Base-by-base conservation (phyloP, 2,329 filamentous ascomycete genomes). In the Colletotrichum tofieldiae region DNA sequence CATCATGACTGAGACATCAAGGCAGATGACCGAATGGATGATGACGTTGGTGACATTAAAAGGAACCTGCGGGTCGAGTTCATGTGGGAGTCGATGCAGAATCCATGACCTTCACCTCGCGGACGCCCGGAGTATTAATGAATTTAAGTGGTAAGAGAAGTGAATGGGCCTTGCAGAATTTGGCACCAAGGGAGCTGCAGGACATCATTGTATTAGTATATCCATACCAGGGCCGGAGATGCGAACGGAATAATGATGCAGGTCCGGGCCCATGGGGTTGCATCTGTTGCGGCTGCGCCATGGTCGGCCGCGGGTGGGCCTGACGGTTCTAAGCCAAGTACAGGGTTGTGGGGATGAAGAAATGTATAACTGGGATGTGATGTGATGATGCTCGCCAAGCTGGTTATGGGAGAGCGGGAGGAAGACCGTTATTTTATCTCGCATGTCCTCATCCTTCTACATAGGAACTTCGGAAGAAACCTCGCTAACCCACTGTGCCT, bases 201-300 rank as follows among this genome's bases (percentile, higher is more conserved):
- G 49, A 67, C 63, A 37, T 71, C 35, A 52, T 61, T 69, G 65
- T 56, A 55, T 65, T 39, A 16, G 60, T 26, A 58, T 39, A 41
- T 37, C 60, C 45, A 45, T 63, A 49, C 60, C 26, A 74, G 65
- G 55, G 45, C 66, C 72, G 72, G 67, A 63, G 60, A 66, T 58
- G 60, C 54, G 29, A 47, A 59, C 70, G 65, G 55, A 70, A 73
- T 73, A 74, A 73, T 8, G 18, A 51, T 29, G 45, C n/a, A 52
- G 55, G 20, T 39, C 4, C 18, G 63, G 51, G 49, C 32, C 43
- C 26, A 59, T 32, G 43, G 43, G 47, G 52, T 45, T 39, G 35
- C 45, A 49, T 51, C 16, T 23, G 45, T 8, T 20, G 32, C 60
- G 69, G 59, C 45, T 60, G 55, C 45, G 55, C 23, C 63, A 49